Base-by-base conservation (phyloP, 768 basidiomycete genomes). In the Tulasnella sp. region DNA sequence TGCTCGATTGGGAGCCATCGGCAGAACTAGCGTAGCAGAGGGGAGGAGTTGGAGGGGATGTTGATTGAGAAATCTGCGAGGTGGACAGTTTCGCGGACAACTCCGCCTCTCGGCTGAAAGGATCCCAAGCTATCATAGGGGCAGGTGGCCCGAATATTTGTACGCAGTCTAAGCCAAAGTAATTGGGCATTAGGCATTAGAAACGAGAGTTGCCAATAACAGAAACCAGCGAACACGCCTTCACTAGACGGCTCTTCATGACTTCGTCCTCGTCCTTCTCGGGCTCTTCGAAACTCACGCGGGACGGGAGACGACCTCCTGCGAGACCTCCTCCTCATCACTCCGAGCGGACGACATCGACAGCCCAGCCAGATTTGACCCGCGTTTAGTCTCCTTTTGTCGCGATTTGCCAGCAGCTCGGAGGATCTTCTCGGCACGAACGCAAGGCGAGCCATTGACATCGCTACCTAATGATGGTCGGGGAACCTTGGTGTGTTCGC, bases 1-100 rank as follows among this genome's bases (percentile, higher is more conserved):
- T 87, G 79, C 90, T 91, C 0, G 89, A 91, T 78, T 89, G 86
- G 0, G 91, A 92, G 37, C 88, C 89, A 5, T 87, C 89, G 0
- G 88, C 89, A 65, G 87, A 73, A 35, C 70, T 72, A 22, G 63
- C 72, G 80, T 0, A 84, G 90, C 0, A 88, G 22, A 75, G 71
- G 3, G 76, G 74, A 1, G 76, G 75, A 3, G 76, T 77, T 12
- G 73, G 74, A 0, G 90, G 89, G 4, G 90, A 89, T 0, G 90
- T 91, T 36, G 39, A 9, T 3, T 34, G 64, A 34, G 22, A 65
- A 5, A 36, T 12, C 9, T 12, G 6, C 3, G 52, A 22, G 26
- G 12, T 3, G 3, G 52, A 59, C 32, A 11, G 52, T 26, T 59
- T 22, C 11, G 22, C 14, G 9, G 22, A 26, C 14, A 12, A n/a